A percentile compares a stretch with the other conserved stretches of the same genome.
phyloP scores from a whole-genome alignment of 306 rosid genomes.

The Echinosophora koreensis region DNA sequence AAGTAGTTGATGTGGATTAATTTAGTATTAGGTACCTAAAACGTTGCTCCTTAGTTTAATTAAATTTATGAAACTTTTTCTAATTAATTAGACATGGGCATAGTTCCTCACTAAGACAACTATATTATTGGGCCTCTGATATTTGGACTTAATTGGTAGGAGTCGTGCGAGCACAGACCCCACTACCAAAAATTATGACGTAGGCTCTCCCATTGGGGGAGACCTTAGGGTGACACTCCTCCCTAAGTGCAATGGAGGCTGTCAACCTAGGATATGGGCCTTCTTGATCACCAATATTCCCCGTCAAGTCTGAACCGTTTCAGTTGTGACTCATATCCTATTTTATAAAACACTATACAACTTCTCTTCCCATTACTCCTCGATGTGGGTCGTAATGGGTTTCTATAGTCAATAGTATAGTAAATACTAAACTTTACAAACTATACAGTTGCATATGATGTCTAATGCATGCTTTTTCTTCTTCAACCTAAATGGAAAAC shows the following conservation, averaged over 20 bases:
- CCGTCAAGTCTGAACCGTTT: slow-evolving; percentile 10
- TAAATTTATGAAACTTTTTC: too few species aligned
- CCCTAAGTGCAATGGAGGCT: slow-evolving; percentile 14
- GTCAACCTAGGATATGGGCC: slow-evolving; percentile 52
- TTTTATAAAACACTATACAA: neutral
- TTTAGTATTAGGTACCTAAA: too few species aligned
- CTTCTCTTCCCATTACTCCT: neutral
- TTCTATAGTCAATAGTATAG: neutral
- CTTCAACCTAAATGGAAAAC: neutral
- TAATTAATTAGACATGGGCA: too few species aligned
- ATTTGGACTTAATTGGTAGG: neutral
- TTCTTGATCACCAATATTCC: slow-evolving; percentile 49
- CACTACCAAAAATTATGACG: too few species aligned
- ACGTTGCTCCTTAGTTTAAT: too few species aligned
- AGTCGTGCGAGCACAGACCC: slow-evolving; percentile 51
- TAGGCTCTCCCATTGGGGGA: slow-evolving; percentile 1
- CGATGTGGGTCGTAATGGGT: neutral
- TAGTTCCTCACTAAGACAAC: too few species aligned
- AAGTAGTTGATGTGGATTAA: too few species aligned
- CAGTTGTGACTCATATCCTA: too few species aligned
- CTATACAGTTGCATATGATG: neutral
- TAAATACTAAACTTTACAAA: too few species aligned
- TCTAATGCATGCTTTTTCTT: neutral
- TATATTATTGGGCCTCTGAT: too few species aligned
- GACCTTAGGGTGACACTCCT: slow-evolving; percentile 19